phyloP scores from a whole-genome alignment of 805 yeast species.

The Clavispora asparagi region DNA sequence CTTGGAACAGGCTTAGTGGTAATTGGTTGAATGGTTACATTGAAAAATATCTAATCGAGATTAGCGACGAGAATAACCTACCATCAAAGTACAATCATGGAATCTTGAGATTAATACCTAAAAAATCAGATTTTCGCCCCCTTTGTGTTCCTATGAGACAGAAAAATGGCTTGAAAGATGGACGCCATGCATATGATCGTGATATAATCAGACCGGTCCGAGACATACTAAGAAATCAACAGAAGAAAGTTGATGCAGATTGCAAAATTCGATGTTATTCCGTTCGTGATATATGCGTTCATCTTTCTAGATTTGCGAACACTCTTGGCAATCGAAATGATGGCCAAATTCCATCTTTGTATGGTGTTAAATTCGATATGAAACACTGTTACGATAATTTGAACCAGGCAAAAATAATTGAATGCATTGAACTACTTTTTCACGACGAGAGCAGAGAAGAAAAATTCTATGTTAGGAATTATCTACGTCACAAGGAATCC shows the following conservation, averaged over 20 bases:
- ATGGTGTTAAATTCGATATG: slow-evolving; percentile 69
- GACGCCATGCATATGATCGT: slow-evolving; percentile 18
- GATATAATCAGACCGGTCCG: slow-evolving; percentile 41
- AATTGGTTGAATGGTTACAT: slow-evolving; percentile 42
- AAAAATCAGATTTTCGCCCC: slow-evolving; percentile 53
- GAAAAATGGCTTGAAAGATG: background rate
- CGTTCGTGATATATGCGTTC: slow-evolving; percentile 38
- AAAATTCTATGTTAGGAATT: slow-evolving; percentile 7
- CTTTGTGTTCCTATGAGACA: slow-evolving; percentile 46
- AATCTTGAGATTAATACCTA: slow-evolving; percentile 52
- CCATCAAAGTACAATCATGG: slow-evolving; percentile 27
- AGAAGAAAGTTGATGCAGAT: slow-evolving; percentile 4
- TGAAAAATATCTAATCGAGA: slow-evolving; percentile 25
- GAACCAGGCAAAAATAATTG: slow-evolving; percentile 40
- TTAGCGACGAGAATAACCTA: background rate
- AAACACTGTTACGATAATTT: slow-evolving; percentile 72
- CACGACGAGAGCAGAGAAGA: slow-evolving; percentile 6
- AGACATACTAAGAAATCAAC: slow-evolving; percentile 16
- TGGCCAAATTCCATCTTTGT: slow-evolving; percentile 31
- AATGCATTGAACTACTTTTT: slow-evolving; percentile 25
- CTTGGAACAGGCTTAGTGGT: slow-evolving; percentile 47
- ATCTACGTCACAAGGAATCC: background rate
- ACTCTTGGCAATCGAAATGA: slow-evolving; percentile 2
- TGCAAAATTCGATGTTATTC: slow-evolving; percentile 35
- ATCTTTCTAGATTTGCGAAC: slow-evolving; percentile 34